phyloP scores from a whole-genome alignment of 2,329 filamentous ascomycete genomes.

The Fusarium gaditjirri region DNA sequence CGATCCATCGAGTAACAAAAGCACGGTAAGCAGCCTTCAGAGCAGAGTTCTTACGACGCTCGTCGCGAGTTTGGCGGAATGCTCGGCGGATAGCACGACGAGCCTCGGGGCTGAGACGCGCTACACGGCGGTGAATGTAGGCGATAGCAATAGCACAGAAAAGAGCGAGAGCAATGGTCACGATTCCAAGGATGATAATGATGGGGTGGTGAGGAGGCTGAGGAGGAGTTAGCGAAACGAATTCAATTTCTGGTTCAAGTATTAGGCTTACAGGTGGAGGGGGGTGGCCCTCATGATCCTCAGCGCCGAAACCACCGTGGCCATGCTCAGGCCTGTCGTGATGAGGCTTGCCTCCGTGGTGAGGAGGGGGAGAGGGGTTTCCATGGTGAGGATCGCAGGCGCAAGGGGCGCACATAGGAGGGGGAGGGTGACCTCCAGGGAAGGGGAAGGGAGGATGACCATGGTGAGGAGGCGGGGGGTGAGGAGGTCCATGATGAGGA shows the following conservation, averaged over 20 bases:
- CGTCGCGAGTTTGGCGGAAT: slow-evolving; percentile 39
- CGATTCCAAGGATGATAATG: slow-evolving; percentile 41
- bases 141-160: slow-evolving; percentile 41
- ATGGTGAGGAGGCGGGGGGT: slow-evolving; percentile 30
- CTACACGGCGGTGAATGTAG: slow-evolving; percentile 40
- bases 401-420: slow-evolving; percentile 15
- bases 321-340: slow-evolving; percentile 40
- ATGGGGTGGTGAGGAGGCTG: slow-evolving; percentile 29
- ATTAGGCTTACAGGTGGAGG: slow-evolving; percentile 35
- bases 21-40: slow-evolving; percentile 45
- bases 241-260: not conserved
- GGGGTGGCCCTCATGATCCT: slow-evolving; percentile 16
- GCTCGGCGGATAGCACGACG: slow-evolving; percentile 41
- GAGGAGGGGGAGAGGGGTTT: slow-evolving; percentile 40
- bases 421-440: slow-evolving; percentile 34
- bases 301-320: slow-evolving; percentile 19
- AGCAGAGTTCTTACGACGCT: slow-evolving; percentile 44
- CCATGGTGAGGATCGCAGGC: slow-evolving; percentile 24
- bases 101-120: slow-evolving; percentile 29
- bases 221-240: not conserved
- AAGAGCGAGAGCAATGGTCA: slow-evolving; percentile 39
- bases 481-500: slow-evolving; percentile 42
- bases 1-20: slow-evolving; percentile 46
- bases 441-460: slow-evolving; percentile 39
- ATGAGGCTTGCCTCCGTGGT: slow-evolving; percentile 32